A percentile compares a stretch with the other conserved stretches of the same genome.
phyloP scores from a whole-genome alignment of 441 rosid species.

The Macaranga tanarius region DNA sequence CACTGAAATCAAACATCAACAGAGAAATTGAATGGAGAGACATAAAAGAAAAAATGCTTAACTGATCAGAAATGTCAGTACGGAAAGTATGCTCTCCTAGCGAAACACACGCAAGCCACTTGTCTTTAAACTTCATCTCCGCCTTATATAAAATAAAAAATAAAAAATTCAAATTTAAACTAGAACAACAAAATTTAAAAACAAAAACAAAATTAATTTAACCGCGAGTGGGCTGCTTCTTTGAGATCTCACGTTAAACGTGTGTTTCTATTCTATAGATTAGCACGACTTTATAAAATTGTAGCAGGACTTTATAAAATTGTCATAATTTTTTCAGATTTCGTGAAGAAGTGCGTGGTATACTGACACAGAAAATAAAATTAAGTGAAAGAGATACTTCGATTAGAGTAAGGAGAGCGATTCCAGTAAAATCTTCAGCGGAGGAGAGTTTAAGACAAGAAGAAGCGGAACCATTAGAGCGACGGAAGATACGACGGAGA shows the following conservation, averaged over 20 bases:
- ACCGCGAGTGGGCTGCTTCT: too few species aligned
- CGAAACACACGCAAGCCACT: conserved; percentile 86
- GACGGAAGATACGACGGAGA: conserved; percentile 29
- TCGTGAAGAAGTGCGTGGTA: background rate
- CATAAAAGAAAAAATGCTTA: conserved; percentile 13
- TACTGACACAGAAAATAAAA: background rate
- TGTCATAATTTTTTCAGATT: too few species aligned
- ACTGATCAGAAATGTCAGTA: conserved; percentile 70
- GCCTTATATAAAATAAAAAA: conserved; percentile 42
- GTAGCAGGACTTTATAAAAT: too few species aligned
- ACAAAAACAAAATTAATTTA: too few species aligned
- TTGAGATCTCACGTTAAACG: too few species aligned
- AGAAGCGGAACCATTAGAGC: conserved; percentile 21
- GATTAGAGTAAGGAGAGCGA: conserved; percentile 73
- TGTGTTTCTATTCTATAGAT: too few species aligned
- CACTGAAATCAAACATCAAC: too few species aligned
- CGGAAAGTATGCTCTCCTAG: conserved; percentile 89
- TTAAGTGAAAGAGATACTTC: conserved; percentile 34
- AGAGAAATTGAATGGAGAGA: background rate
- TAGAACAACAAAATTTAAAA: background rate
- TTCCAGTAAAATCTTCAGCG: conserved; percentile 77
- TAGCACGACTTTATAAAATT: too few species aligned
- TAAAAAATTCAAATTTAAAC: background rate
- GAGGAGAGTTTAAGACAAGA: conserved; percentile 32
- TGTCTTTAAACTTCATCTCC: conserved; percentile 79